These are phyloP conservation scores for Pestalotiopsis sp. DNA, from an alignment of 2,329 filamentous ascomycete species.

Conservation along the genomic window DNA sequence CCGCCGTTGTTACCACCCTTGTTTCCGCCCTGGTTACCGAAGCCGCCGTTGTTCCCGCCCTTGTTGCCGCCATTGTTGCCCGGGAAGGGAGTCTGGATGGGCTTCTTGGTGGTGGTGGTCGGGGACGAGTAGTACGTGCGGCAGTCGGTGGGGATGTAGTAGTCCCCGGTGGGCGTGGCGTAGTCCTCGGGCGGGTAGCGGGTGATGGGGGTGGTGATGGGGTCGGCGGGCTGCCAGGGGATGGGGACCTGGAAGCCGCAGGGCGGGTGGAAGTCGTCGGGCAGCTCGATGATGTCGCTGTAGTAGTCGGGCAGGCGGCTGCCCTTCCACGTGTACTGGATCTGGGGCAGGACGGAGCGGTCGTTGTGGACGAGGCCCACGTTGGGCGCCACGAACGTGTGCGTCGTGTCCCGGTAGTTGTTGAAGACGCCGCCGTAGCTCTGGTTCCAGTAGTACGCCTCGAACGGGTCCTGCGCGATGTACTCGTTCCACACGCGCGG, in stretches of 20 bases:
- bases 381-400: conserved; percentile 42
- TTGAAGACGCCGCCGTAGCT: conserved; percentile 56
- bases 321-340: conserved; percentile 40
- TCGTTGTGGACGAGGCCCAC: conserved; percentile 22
- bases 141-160: background rate
- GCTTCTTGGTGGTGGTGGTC: background rate
- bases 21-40: background rate
- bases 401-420: conserved; percentile 32
- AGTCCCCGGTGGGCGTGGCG: background rate
- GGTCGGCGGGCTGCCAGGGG: background rate
- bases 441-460: conserved; percentile 49
- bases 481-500: conserved; percentile 40
- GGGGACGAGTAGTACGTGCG: background rate
- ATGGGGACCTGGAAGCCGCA: conserved; percentile 31
- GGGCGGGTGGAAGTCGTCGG: conserved; percentile 46
- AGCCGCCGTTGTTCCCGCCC: background rate
- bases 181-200: background rate
- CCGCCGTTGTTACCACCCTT: background rate
- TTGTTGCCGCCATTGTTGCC: background rate
- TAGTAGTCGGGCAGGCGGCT: conserved; percentile 42
- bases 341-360: conserved; percentile 36
- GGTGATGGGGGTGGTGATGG: conserved; percentile 6
- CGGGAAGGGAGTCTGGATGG: background rate
- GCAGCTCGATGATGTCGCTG: conserved; percentile 37
- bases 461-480: conserved; percentile 31